Base-by-base conservation (phyloP, 495 filamentous ascomycete species). In the Penicillium verhagenii region DNA sequence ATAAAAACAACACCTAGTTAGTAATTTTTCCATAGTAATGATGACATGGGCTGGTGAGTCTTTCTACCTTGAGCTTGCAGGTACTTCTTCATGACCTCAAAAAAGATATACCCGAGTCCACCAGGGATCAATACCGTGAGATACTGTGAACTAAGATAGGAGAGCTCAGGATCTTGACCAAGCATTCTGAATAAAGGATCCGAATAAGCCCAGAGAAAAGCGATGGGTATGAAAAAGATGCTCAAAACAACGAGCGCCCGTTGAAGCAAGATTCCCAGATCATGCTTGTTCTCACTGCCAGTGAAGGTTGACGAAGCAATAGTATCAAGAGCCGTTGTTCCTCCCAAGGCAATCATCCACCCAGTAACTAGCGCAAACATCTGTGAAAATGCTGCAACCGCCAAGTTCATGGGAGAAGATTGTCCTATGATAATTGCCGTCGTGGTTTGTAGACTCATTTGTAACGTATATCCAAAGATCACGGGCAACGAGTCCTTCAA, bases 281-380 rank as follows among this genome's bases (percentile, higher is more conserved):
- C 88, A 60, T 91, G 85, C 54, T 85, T 89, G 65, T 94, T 87
- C 54, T 82, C 78, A 52, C 89, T 92, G 0, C 88, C 90, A 0
- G 92, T 96, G 66, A 89, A 96, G n/a, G 84, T 86, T 16, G 87
- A 88, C 1, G 90, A 93, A 11, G 88, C 90, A 14, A 96, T 75
- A 1, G 92, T 96, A 70, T 96, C 92, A 25, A 96, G 75, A 1
- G 92, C 92, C 1, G 91, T 97, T 2, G 91, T 93, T 7, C 92
- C 92, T 16, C 92, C 92, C 4, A 97, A 76, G 0, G 86, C 92
- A 60, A 97, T 88, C 47, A 97, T 78, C 92, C 92, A 96, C 1
- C 81, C 92, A 2, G 90, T 93, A 11, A 89, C 84, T 86, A 91
- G 90, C 38, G 92, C 92, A 57, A 96, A 97, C 92, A 96, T 92